Evolutionary conservation across 352 stramenopile genomes (phyloP), one percentile per base, ranked within the genome.

Genomic region (Globisporangium uncinulatum): DNA sequence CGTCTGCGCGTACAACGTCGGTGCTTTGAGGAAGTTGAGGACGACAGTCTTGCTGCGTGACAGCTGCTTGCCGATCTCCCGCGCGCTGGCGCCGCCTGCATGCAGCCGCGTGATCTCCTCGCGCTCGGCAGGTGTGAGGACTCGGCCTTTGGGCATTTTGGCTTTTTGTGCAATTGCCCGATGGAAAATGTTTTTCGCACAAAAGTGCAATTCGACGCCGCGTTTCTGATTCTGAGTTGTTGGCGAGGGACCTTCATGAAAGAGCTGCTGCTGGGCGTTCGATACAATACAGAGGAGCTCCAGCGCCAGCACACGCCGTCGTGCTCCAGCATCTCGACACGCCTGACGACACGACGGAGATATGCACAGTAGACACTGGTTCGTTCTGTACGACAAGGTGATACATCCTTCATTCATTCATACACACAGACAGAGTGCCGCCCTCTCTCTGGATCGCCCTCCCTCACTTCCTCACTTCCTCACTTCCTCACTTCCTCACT

Each of bases 41-140:
- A 83, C 73, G 36, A 83, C 73, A 19, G 73, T 80, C 69, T 83
- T 83, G 61, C 71, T 80, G 51, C 73, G 73, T 36, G 66, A 43
- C 14, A 83, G 62, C 58, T 67, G 64, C 59, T 74, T 70, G 19
- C 61, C 73, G 64, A 83, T 83, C 59, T 80, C 71, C n/a, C 73
- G 69, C 9, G 63, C 70, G 54, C 73, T 83, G 15, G 67, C 59
- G 58, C 66, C 70, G 7, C 54, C 53, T n/a, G 53, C 57, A 52
- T 77, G 71, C 63, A 83, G 53, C 62, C 65, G 46, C 24, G 29
- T 37, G 63, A 83, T 83, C 71, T 79, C 55, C 51, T 76, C 71
- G 50, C 71, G 73, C 62, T 83, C 73, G 20, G 50, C 59, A 7
- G 39, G 19, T 20, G 63, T 67, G 42, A 83, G 60, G 54, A 73